Conservation (phyloP, 1,284 basidiomycete species). For the Somion occarium region DNA sequence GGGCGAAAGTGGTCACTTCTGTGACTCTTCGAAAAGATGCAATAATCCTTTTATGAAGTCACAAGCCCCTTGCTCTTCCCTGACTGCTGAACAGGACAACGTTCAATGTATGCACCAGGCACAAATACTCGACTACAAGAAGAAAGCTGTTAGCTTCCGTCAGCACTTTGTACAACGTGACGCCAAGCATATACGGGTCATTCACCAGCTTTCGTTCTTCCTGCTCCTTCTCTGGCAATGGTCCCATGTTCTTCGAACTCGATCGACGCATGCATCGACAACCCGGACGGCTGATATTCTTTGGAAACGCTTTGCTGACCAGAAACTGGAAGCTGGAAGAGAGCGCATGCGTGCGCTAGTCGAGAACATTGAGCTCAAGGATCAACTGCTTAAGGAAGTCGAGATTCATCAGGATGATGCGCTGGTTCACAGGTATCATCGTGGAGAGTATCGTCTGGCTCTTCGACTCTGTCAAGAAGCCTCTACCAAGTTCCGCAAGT, state of each 20-base stretch:
- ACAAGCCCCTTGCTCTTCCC: too few species aligned
- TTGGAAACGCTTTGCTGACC: constrained; percentile 2
- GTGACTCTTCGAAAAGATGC: too few species aligned
- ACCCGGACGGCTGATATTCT: constrained; percentile 1
- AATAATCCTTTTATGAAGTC: too few species aligned
- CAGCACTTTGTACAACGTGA: neutral
- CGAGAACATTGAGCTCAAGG: constrained; percentile 4
- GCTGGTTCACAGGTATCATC: neutral
- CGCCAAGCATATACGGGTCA: constrained; percentile 1
- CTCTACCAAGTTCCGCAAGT: constrained; percentile 6
- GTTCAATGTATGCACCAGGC: too few species aligned
- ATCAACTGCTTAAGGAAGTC: constrained; percentile 1
- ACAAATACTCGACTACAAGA: neutral
- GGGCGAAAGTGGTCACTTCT: neutral
- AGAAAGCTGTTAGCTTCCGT: neutral
- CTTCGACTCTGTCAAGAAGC: constrained; percentile 8
- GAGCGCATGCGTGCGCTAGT: constrained; percentile 1
- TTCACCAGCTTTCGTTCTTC: constrained; percentile 4
- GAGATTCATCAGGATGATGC: neutral
- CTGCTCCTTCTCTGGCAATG: constrained; percentile 9
- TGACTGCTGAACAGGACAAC: too few species aligned
- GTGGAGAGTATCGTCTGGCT: constrained; percentile 4
- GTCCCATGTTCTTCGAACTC: constrained; percentile 5
- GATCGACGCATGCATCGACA: neutral
- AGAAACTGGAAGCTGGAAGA: constrained; percentile 8